These are phyloP conservation scores for Tubosaeta brunneosetosa DNA, from an alignment of 768 basidiomycete genomes.

Conservation along the genomic window DNA sequence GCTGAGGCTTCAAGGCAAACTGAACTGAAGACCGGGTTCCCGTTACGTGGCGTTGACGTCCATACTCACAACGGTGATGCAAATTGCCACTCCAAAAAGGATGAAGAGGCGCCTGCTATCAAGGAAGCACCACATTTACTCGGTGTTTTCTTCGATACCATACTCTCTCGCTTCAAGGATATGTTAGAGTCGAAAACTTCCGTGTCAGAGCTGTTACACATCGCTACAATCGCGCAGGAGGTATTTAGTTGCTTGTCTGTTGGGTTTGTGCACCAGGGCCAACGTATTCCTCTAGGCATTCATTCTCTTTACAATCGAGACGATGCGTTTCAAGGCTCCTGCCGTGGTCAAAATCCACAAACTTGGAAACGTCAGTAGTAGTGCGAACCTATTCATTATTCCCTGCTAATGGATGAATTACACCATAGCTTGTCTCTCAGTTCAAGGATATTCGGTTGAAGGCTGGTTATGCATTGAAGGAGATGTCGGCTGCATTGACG, in stretches of 20 bases:
- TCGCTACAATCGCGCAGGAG: slow-evolving; percentile 73
- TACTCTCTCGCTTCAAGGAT: slow-evolving; percentile 49
- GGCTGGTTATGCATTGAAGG: slow-evolving; percentile 48
- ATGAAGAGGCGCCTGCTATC: slow-evolving; percentile 65
- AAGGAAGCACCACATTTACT: slow-evolving; percentile 56
- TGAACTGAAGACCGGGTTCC: slow-evolving; percentile 64
- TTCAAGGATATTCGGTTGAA: slow-evolving; percentile 59
- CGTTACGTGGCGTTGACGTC: slow-evolving; percentile 59
- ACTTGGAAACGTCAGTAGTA: slow-evolving; percentile 55
- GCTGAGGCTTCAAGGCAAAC: slow-evolving; percentile 73
- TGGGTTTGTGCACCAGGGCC: not conserved
- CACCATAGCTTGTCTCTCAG: slow-evolving; percentile 55
- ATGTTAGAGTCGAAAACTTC: slow-evolving; percentile 37
- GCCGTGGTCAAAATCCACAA: slow-evolving; percentile 70
- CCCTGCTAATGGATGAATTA: slow-evolving; percentile 3
- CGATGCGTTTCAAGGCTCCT: slow-evolving; percentile 65
- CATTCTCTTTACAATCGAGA: slow-evolving; percentile 65
- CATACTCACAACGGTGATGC: slow-evolving; percentile 29
- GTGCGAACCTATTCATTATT: not conserved
- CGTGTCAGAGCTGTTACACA: slow-evolving; percentile 60
- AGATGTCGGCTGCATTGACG: slow-evolving; percentile 51
- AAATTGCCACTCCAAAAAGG: slow-evolving; percentile 54
- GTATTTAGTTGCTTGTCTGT: slow-evolving; percentile 28
- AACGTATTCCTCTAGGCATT: slow-evolving; percentile 49
- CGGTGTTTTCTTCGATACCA: slow-evolving; percentile 55